These are phyloP conservation scores for Lactarius evosmus DNA, from an alignment of 768 basidiomycete species.

Conservation along the genomic window DNA sequence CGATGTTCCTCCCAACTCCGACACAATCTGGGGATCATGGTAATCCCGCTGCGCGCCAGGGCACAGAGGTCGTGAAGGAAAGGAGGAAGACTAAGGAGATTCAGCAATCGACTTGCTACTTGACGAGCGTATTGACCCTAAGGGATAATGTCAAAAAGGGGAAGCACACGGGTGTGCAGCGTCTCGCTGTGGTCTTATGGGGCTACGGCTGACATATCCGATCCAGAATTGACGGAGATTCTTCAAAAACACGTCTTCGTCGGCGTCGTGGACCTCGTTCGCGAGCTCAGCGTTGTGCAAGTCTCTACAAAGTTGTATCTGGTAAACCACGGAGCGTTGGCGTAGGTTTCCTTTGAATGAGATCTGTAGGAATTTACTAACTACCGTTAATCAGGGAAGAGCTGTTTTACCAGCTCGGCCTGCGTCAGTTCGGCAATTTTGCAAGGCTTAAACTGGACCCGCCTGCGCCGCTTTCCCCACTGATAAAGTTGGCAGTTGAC, in stretches of 20 bases:
- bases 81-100: slow-evolving; percentile 22
- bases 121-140: slow-evolving; percentile 71
- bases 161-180: slow-evolving; percentile 61
- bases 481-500: slow-evolving; percentile 78
- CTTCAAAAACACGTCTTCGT: slow-evolving; percentile 87
- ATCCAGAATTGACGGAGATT: slow-evolving; percentile 77
- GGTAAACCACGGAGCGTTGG: slow-evolving; percentile 78
- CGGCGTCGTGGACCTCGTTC: slow-evolving; percentile 76
- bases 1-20: slow-evolving; percentile 79
- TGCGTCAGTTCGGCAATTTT: slow-evolving; percentile 88
- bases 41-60: background rate
- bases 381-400: slow-evolving; percentile 62
- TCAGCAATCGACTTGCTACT: slow-evolving; percentile 66
- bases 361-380: background rate
- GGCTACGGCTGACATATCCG: background rate
- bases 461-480: slow-evolving; percentile 62
- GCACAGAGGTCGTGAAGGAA: slow-evolving; percentile 18
- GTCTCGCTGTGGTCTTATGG: background rate
- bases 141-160: slow-evolving; percentile 55
- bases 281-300: slow-evolving; percentile 80
- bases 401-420: slow-evolving; percentile 89
- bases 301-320: slow-evolving; percentile 86
- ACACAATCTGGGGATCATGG: slow-evolving; percentile 36
- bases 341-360: slow-evolving; percentile 50
- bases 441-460: slow-evolving; percentile 78